These are phyloP conservation scores for Dryas octopetala DNA, from an alignment of 306 rosid species.

Conservation along the genomic window DNA sequence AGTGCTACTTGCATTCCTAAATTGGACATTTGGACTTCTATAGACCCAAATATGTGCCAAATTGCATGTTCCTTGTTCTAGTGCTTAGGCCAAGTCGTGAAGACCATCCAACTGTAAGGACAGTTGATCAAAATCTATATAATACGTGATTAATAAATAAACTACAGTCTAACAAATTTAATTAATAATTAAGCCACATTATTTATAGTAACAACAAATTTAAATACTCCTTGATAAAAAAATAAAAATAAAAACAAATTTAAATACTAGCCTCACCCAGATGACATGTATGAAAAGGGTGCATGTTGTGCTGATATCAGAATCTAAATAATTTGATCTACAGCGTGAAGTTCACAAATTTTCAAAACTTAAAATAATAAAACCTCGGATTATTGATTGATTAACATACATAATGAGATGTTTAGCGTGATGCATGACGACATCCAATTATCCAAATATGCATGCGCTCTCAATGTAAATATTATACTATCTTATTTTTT, in stretches of 20 bases:
- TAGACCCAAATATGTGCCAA: background rate
- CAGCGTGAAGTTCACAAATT: background rate
- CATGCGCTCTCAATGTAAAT: background rate
- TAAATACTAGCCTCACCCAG: background rate
- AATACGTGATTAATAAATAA: background rate
- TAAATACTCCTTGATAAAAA: too few relatives aligned
- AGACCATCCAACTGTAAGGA: background rate
- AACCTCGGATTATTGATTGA: constrained; percentile 20
- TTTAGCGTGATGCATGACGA: constrained; percentile 20
- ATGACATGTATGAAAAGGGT: background rate
- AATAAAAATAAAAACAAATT: background rate
- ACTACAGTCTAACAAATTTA: background rate
- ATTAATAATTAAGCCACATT: background rate
- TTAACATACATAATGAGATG: background rate
- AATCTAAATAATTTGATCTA: background rate
- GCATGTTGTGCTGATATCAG: background rate
- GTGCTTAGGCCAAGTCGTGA: background rate
- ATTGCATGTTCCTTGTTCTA: background rate
- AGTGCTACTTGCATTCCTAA: too few relatives aligned
- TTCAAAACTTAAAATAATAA: background rate
- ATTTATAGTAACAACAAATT: too few relatives aligned
- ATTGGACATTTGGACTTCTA: too few relatives aligned
- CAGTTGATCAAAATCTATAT: background rate
- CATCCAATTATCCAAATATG: background rate
- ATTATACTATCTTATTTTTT: background rate